These are phyloP conservation scores for Globisporangium irregulare DNA, from an alignment of 352 stramenopile species.

Conservation along the genomic window DNA sequence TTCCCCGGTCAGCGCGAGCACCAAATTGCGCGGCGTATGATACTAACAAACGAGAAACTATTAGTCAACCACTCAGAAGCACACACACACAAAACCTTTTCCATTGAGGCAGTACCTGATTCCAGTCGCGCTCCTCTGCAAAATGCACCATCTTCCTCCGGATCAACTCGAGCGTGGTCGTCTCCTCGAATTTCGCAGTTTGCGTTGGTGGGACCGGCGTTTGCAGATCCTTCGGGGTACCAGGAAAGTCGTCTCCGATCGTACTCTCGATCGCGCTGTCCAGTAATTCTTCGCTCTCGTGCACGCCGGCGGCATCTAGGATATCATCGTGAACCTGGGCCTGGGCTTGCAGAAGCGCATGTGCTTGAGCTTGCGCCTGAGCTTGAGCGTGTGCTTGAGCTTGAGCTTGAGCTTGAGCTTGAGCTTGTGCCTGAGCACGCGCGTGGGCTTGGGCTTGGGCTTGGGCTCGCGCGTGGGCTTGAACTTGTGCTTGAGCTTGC, in stretches of 20 bases:
- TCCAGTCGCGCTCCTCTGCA: slow-evolving; percentile 61
- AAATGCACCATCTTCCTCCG: slow-evolving; percentile 53
- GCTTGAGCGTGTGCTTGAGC: slow-evolving; percentile 26
- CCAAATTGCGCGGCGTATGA: slow-evolving; percentile 88
- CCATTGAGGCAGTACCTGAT: slow-evolving; percentile 29
- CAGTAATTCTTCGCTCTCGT: slow-evolving; percentile 54
- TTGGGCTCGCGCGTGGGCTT: slow-evolving; percentile 31
- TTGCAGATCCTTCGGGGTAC: slow-evolving; percentile 15
- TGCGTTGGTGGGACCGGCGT: background rate
- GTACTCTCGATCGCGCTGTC: slow-evolving; percentile 50
- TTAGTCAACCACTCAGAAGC: background rate
- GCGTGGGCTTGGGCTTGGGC: slow-evolving; percentile 28
- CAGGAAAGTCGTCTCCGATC: slow-evolving; percentile 32
- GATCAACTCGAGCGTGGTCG: slow-evolving; percentile 52
- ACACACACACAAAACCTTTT: background rate
- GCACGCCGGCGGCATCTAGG: slow-evolving; percentile 28
- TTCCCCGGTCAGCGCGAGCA: slow-evolving; percentile 93
- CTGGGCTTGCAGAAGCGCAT: slow-evolving; percentile 26
- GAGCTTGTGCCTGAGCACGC: slow-evolving; percentile 9
- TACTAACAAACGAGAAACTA: slow-evolving; percentile 20
- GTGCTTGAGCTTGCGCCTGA: slow-evolving; percentile 16
- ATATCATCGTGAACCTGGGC: slow-evolving; percentile 38
- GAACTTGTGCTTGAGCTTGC: slow-evolving; percentile 23
- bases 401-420: slow-evolving; percentile 21
- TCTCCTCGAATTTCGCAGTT: slow-evolving; percentile 44